A percentile compares a stretch with the other conserved stretches of the same genome.
Evolutionary conservation across 805 yeast genomes (phyloP).

Genomic region (Danielia reshetovae): DNA sequence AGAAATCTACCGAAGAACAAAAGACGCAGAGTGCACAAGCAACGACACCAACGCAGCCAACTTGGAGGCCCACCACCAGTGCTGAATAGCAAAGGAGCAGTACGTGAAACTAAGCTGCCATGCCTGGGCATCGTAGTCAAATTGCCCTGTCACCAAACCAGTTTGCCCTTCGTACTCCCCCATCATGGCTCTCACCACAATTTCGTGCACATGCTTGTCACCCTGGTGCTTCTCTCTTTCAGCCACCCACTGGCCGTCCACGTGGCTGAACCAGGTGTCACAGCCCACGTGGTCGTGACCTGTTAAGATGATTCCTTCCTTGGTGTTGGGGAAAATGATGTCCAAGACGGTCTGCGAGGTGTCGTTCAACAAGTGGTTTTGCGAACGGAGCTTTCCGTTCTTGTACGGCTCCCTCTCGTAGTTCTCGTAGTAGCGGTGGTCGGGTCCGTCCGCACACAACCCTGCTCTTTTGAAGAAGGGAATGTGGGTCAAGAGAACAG

Average conservation of each 20-base stretch:
- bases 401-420: conserved; percentile 63
- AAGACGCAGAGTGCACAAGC: conserved; percentile 23
- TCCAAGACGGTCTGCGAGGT: conserved; percentile 65
- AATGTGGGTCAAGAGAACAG: conserved; percentile 81
- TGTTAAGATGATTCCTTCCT: conserved; percentile 77
- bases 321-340: conserved; percentile 61
- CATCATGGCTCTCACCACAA: conserved; percentile 92
- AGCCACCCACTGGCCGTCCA: conserved; percentile 56
- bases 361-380: conserved; percentile 74
- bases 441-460: conserved; percentile 83
- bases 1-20: neutral
- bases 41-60: conserved; percentile 34
- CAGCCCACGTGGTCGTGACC: conserved; percentile 99
- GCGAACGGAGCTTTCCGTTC: conserved; percentile 69
- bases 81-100: conserved; percentile 85
- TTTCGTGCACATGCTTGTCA: conserved; percentile 54
- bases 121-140: conserved; percentile 31
- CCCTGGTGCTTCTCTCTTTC: conserved; percentile 33
- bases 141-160: conserved; percentile 78
- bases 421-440: conserved; percentile 43
- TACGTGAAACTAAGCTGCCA: conserved; percentile 70
- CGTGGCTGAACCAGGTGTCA: conserved; percentile 55
- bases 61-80: conserved; percentile 93
- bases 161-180: conserved; percentile 91
- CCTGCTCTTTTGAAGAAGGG: conserved; percentile 85